These are phyloP conservation scores for Vairimorpha apis DNA, from an alignment of 371 early-diverging fungal species.

Conservation along the genomic window DNA sequence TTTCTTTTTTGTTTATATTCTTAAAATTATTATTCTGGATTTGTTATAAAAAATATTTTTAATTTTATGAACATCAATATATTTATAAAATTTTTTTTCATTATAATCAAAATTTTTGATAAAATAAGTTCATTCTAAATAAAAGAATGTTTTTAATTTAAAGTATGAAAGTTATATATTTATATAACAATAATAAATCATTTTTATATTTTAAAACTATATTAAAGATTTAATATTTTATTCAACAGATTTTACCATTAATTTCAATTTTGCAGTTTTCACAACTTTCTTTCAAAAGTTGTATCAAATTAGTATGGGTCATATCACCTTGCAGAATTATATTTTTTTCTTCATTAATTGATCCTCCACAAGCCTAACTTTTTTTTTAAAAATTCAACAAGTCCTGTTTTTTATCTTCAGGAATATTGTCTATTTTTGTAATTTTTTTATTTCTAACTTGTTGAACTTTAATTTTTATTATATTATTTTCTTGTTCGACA, in stretches of 20 bases:
- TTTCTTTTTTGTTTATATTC: too few relatives aligned
- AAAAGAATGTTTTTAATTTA: too few relatives aligned
- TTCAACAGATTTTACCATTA: slow-evolving; percentile 33
- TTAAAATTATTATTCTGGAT: too few relatives aligned
- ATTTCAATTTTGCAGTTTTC: slow-evolving; percentile 26
- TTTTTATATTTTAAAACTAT: too few relatives aligned
- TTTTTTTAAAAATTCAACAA: slow-evolving; percentile 30
- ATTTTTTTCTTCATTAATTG: slow-evolving; percentile 17
- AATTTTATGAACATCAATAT: too few relatives aligned
- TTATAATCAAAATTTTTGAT: too few relatives aligned
- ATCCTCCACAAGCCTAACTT: slow-evolving; percentile 46
- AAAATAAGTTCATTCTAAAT: too few relatives aligned
- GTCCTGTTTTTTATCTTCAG: neutral
- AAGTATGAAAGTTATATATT: too few relatives aligned
- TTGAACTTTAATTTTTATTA: slow-evolving; percentile 41
- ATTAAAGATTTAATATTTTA: too few relatives aligned
- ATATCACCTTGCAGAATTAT: slow-evolving; percentile 46
- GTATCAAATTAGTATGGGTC: slow-evolving; percentile 17
- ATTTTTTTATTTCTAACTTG: slow-evolving; percentile 45
- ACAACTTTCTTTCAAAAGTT: slow-evolving; percentile 12
- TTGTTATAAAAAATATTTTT: too few relatives aligned
- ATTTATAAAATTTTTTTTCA: too few relatives aligned
- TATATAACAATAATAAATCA: too few relatives aligned
- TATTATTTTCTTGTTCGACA: slow-evolving; percentile 15
- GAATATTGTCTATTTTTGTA: slow-evolving; percentile 42